Conservation (phyloP, 805 yeast species). For the Suhomyces sp. region DNA sequence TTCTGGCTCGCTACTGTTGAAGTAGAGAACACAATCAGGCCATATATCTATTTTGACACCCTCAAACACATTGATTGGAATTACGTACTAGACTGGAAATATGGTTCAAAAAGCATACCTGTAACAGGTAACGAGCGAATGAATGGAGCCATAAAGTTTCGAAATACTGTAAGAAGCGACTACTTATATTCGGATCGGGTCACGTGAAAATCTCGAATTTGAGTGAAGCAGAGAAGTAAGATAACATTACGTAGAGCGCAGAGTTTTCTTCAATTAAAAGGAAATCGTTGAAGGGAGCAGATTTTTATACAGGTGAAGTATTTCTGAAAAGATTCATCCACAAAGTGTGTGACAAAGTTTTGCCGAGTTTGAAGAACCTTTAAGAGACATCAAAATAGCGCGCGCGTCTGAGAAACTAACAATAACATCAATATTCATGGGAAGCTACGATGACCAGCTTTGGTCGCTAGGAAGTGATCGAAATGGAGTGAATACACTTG, state of each 20-base stretch:
- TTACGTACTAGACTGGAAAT: neutral
- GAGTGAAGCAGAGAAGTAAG: neutral
- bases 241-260: neutral
- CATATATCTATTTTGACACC: neutral
- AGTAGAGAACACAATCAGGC: neutral
- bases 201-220: neutral
- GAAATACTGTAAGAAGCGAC: neutral
- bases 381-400: neutral
- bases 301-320: neutral
- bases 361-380: neutral
- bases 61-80: neutral
- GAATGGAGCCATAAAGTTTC: neutral
- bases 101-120: neutral
- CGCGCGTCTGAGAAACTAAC: neutral
- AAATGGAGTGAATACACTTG: neutral
- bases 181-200: neutral
- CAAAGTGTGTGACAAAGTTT: neutral
- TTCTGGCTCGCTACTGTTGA: neutral
- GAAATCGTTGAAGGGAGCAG: neutral
- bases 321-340: neutral
- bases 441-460: neutral
- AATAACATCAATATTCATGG: neutral
- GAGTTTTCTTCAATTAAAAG: neutral
- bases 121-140: neutral
- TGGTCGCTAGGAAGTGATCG: constrained; percentile 1